Conservation (phyloP, 192 early-diverging fungal species). For the Hyaloraphidium curvatum region DNA sequence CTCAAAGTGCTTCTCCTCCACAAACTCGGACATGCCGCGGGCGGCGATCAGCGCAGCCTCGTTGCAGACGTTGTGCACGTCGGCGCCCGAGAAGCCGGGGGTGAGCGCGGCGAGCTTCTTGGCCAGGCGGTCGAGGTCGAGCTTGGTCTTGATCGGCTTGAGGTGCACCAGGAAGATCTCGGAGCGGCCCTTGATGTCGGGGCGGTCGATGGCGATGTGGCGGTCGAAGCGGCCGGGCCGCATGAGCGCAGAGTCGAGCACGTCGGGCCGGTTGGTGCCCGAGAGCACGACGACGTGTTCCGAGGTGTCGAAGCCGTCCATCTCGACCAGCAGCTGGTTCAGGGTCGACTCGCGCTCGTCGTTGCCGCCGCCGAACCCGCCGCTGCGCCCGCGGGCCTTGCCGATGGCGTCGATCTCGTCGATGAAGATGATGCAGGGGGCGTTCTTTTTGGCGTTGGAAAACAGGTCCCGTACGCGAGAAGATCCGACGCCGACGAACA, state of each 20-base stretch:
- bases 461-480: constrained; percentile 87
- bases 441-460: constrained; percentile 88
- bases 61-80: constrained; percentile 96
- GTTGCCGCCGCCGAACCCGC: constrained; percentile 68
- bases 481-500: constrained; percentile 99
- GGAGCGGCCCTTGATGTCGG: constrained; percentile 91
- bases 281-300: constrained; percentile 91
- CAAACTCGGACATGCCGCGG: constrained; percentile 52
- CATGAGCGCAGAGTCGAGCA: constrained; percentile 85
- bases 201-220: constrained; percentile 89
- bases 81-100: constrained; percentile 95
- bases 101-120: constrained; percentile 86
- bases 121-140: constrained; percentile 54
- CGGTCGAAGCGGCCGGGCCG: constrained; percentile 97
- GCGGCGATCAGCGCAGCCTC: constrained; percentile 97
- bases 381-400: constrained; percentile 79
- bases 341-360: constrained; percentile 95
- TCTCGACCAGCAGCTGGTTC: constrained; percentile 96
- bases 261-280: constrained; percentile 94
- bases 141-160: constrained; percentile 68
- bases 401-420: constrained; percentile 99
- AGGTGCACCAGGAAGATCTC: constrained; percentile 95
- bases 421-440: constrained; percentile 98
- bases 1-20: constrained; percentile 83
- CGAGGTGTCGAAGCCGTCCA: constrained; percentile 85